Base-by-base conservation (phyloP, 1,284 basidiomycete species). In the Ustilago cynodontis region DNA sequence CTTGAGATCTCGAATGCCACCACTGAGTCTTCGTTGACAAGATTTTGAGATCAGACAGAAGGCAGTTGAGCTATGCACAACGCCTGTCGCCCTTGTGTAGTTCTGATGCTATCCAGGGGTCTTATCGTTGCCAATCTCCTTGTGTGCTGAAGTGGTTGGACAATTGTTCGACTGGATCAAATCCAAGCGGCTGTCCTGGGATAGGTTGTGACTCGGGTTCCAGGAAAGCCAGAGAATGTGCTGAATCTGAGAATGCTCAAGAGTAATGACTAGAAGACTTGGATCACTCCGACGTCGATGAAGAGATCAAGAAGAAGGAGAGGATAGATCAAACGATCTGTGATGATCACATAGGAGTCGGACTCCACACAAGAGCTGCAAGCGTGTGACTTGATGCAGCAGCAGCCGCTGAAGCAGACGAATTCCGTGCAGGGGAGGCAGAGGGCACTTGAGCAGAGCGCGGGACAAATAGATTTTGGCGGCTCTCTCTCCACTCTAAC, bases 231-330 rank as follows among this genome's bases (percentile, higher is more conserved):
- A n/a, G 26, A 13, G 18, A 26, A 20, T n/a, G 49, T 52, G n/a
- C n/a, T n/a, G n/a, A n/a, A n/a, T n/a, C n/a, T n/a, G n/a, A n/a
- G 24, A 16, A 29, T 8, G 16, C n/a, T 7, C 3, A n/a, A 43
- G 18, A 8, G 41, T 43, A 43, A n/a, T n/a, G n/a, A n/a, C n/a
- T 43, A 20, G 5, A 62, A 31, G 45, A 47, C 28, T 43, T 37
- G 58, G 52, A 60, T 51, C 22, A 35, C 64, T 60, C 58, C 58
- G 64, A 66, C 31, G 57, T 51, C 33, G 65, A 62, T 61, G 65
- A 53, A 26, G 33, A n/a, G 35, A 29, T 41, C 26, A 22, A 52
- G 59, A 60, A 41, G 33, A 47, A 31, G 50, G 26, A 50, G n/a
- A 33, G n/a, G 43, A 20, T 13, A 28, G 11, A 43, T 18, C 41